Evolutionary conservation across 140 eudicot species (phyloP).

Genomic region (Anethum foeniculum): DNA sequence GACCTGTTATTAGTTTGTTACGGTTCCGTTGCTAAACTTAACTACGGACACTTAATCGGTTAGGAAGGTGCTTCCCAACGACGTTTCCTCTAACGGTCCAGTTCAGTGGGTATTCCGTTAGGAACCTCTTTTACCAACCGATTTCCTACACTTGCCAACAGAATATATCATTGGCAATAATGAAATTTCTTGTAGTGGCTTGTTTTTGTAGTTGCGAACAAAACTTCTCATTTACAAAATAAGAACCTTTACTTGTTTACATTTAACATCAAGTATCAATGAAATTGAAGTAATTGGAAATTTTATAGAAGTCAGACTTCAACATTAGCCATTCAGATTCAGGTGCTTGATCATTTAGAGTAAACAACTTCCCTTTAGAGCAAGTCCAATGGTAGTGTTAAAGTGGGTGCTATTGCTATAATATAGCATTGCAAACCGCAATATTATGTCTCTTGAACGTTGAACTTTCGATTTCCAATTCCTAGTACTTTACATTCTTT

Average conservation of each 20-base stretch:
- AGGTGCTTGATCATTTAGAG: constrained; percentile 78
- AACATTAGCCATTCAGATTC: constrained; percentile 60
- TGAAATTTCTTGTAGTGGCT: background rate
- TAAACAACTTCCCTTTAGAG: constrained; percentile 54
- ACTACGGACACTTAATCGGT: too few species aligned
- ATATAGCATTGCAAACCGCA: constrained; percentile 72
- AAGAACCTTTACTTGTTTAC: background rate
- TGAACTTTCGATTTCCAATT: constrained; percentile 74
- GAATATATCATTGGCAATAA: too few species aligned
- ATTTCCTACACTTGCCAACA: too few species aligned
- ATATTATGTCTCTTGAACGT: constrained; percentile 64
- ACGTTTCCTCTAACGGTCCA: too few species aligned
- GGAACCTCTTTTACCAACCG: too few species aligned
- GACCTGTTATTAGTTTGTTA: too few species aligned
- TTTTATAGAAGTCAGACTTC: constrained; percentile 43
- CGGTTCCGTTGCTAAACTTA: too few species aligned
- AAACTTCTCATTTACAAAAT: background rate
- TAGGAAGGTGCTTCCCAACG: too few species aligned
- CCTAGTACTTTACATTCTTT: constrained; percentile 52
- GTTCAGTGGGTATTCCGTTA: too few species aligned
- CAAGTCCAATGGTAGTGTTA: too few species aligned
- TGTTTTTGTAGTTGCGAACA: background rate
- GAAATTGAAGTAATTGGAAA: constrained; percentile 51
- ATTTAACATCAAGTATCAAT: constrained; percentile 21
- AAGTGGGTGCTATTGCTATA: too few species aligned